phyloP scores from a whole-genome alignment of 805 yeast genomes.

The Wickerhamiella sergipiensis region DNA sequence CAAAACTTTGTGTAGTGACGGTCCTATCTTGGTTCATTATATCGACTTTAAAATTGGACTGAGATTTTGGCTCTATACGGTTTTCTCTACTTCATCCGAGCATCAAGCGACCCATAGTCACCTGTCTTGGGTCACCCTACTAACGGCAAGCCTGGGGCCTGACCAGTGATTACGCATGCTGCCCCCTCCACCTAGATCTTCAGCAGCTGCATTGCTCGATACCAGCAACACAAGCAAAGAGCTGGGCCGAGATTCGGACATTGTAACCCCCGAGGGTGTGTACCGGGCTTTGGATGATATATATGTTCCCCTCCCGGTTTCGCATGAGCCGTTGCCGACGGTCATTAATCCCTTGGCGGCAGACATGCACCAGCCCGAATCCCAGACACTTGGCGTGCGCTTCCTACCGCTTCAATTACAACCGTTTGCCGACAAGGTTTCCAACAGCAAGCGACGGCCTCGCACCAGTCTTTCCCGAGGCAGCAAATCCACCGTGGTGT shows the following conservation, averaged over 20 bases:
- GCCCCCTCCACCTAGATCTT: not conserved
- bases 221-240: not conserved
- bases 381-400: slow-evolving; percentile 15
- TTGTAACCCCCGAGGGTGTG: slow-evolving; percentile 23
- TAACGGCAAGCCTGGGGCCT: not conserved
- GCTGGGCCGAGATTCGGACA: not conserved
- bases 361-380: slow-evolving; percentile 17
- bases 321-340: slow-evolving; percentile 24
- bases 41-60: no score
- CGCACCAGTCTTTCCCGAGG: not conserved
- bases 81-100: no score
- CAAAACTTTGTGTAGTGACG: no score
- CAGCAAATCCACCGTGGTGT: not conserved
- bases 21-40: no score
- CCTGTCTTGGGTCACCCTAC: not conserved
- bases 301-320: slow-evolving; percentile 24
- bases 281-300: slow-evolving; percentile 15
- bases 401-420: not conserved
- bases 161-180: not conserved
- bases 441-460: not conserved
- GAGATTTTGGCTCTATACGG: no score
- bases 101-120: no score
- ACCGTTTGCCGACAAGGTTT: not conserved
- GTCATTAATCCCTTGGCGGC: slow-evolving; percentile 26
- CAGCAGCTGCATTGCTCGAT: not conserved